These are phyloP conservation scores for Heterobasidion irregulare DNA, from an alignment of 1,284 basidiomycete genomes.

Conservation along the genomic window DNA sequence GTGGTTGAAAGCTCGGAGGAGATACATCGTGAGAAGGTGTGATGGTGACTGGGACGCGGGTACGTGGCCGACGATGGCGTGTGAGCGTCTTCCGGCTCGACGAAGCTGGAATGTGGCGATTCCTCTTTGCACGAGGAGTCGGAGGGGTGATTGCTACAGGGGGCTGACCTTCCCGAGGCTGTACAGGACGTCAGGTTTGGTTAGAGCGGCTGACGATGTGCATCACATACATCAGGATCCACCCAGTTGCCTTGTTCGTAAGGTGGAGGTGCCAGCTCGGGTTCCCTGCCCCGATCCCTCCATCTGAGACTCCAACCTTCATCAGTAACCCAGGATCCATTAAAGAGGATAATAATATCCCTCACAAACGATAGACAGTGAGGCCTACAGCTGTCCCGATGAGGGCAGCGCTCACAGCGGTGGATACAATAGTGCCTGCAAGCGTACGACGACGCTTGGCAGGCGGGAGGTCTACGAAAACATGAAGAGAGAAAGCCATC, in stretches of 20 bases:
- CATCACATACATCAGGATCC: conserved; percentile 20
- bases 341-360: conserved; percentile 9
- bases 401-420: conserved; percentile 71
- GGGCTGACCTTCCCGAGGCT: conserved; percentile 5
- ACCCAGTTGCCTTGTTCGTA: conserved; percentile 58
- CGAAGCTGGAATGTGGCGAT: conserved; percentile 16
- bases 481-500: conserved; percentile 14
- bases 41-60: conserved; percentile 14
- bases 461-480: conserved; percentile 33
- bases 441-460: conserved; percentile 57
- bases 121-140: conserved; percentile 21
- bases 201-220: background rate
- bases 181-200: conserved; percentile 1
- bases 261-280: conserved; percentile 40
- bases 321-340: conserved; percentile 4
- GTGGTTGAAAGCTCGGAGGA: conserved; percentile 18
- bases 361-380: conserved; percentile 76
- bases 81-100: conserved; percentile 21
- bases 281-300: conserved; percentile 61
- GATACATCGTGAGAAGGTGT: conserved; percentile 19
- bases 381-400: conserved; percentile 77
- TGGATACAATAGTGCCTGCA: conserved; percentile 70
- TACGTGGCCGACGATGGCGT: conserved; percentile 26
- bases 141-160: conserved; percentile 11
- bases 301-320: conserved; percentile 29